phyloP scores from a whole-genome alignment of 805 yeast genomes.

The Ogataea glucozyma region DNA sequence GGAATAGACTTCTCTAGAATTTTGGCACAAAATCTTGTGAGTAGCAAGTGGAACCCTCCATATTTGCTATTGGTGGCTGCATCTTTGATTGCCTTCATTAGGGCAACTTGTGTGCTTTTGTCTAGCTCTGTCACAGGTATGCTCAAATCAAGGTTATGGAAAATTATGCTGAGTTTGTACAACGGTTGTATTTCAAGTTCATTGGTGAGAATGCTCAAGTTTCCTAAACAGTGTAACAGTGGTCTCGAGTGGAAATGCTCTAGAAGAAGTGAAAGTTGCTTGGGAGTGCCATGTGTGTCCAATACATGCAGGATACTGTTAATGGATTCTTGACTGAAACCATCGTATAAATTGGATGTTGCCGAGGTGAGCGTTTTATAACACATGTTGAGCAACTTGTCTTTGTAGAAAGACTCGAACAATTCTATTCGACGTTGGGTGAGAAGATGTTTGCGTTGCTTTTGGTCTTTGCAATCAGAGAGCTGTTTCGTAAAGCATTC shows the following conservation, averaged over 20 bases:
- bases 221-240: conserved; percentile 4
- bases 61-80: neutral
- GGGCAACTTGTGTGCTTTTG: neutral
- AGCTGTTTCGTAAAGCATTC: conserved; percentile 2
- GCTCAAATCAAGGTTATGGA: neutral
- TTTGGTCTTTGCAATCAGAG: neutral
- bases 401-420: conserved; percentile 27
- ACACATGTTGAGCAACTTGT: conserved; percentile 19
- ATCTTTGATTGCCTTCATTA: neutral
- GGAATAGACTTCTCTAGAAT: conserved; percentile 1
- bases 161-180: neutral
- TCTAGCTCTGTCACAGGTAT: neutral
- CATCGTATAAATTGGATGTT: conserved; percentile 15
- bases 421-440: conserved; percentile 16
- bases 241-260: conserved; percentile 15
- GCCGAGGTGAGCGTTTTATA: conserved; percentile 10
- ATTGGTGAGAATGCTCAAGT: neutral
- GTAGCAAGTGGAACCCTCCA: neutral
- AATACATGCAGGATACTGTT: conserved; percentile 20
- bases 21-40: conserved; percentile 10
- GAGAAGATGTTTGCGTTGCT: neutral
- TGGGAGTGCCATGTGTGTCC: conserved; percentile 25
- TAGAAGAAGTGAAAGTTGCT: conserved; percentile 20
- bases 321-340: conserved; percentile 14
- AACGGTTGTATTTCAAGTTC: neutral